Evolutionary conservation across 768 basidiomycete species (phyloP).

Genomic region (Boletus rubescentipes): DNA sequence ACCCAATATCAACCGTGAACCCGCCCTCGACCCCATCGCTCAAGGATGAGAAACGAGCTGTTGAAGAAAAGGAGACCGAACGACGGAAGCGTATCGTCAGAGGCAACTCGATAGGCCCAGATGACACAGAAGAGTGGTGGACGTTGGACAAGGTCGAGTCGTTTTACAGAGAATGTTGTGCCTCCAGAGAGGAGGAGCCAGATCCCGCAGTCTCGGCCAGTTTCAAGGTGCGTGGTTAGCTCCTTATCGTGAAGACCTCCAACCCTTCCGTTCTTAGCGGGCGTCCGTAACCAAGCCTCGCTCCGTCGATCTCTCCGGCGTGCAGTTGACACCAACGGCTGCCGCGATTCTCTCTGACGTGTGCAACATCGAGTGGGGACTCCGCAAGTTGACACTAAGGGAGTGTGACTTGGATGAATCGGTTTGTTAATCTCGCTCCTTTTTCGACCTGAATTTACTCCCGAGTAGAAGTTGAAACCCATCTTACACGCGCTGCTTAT

Average conservation of each 20-base stretch:
- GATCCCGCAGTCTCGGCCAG: constrained; percentile 65
- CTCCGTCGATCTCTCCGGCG: constrained; percentile 75
- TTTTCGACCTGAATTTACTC: not conserved
- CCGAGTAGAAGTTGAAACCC: constrained; percentile 72
- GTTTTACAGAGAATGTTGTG: constrained; percentile 86
- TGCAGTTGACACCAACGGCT: constrained; percentile 65
- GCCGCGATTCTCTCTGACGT: constrained; percentile 88
- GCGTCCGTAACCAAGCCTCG: constrained; percentile 59
- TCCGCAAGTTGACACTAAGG: constrained; percentile 80
- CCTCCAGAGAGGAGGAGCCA: constrained; percentile 69
- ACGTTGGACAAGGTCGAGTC: constrained; percentile 76
- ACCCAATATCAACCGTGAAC: constrained; percentile 83
- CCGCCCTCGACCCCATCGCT: constrained; percentile 80
- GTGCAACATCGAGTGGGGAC: constrained; percentile 89
- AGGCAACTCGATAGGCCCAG: constrained; percentile 42
- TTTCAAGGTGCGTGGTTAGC: constrained; percentile 54
- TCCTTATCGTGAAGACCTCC: not conserved
- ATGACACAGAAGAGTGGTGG: constrained; percentile 33
- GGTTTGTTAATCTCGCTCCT: constrained; percentile 39
- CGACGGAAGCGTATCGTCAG: constrained; percentile 63
- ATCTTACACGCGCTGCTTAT: constrained; percentile 89
- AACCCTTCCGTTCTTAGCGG: constrained; percentile 35
- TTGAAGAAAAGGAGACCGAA: constrained; percentile 73
- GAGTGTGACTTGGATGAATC: constrained; percentile 86
- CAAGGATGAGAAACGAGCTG: constrained; percentile 79